phyloP scores from a whole-genome alignment of 202 grass and related monocot genomes.

The Tripidium arundinaceum region DNA sequence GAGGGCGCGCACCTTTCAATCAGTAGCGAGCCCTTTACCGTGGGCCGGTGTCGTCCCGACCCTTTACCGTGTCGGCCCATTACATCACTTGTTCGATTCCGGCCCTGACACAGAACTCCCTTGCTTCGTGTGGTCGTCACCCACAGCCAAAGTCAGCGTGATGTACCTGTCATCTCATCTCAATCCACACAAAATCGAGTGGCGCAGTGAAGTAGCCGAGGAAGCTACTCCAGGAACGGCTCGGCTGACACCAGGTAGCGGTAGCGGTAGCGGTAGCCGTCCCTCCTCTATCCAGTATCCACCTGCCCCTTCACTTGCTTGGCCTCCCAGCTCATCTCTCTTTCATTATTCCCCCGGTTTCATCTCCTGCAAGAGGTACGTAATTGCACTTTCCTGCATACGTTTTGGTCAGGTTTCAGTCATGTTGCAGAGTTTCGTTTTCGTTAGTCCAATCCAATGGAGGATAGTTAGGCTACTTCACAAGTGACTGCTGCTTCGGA shows the following conservation, averaged over 20 bases:
- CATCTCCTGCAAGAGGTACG: background rate
- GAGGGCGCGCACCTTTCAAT: background rate
- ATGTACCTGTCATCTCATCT: constrained; percentile 32
- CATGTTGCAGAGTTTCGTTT: background rate
- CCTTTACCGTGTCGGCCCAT: background rate
- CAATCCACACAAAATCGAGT: constrained; percentile 39
- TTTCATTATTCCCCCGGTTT: background rate
- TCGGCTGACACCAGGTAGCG: background rate
- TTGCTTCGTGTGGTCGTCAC: too few species aligned
- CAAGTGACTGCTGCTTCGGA: too few species aligned
- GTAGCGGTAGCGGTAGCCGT: too few species aligned
- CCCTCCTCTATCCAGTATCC: constrained; percentile 7
- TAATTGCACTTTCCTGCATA: background rate
- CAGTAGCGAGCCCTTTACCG: background rate
- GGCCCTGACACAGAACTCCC: too few species aligned
- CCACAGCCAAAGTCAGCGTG: too few species aligned
- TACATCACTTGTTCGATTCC: background rate
- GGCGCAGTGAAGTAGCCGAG: background rate
- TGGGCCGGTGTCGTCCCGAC: background rate
- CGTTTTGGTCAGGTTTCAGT: background rate
- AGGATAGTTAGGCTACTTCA: too few species aligned
- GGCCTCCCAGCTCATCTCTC: background rate
- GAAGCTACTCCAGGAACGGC: background rate
- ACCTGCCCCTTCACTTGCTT: background rate
- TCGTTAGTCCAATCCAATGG: too few species aligned